Conservation (phyloP, 495 filamentous ascomycete genomes). For the Cenococcum geophilum region DNA sequence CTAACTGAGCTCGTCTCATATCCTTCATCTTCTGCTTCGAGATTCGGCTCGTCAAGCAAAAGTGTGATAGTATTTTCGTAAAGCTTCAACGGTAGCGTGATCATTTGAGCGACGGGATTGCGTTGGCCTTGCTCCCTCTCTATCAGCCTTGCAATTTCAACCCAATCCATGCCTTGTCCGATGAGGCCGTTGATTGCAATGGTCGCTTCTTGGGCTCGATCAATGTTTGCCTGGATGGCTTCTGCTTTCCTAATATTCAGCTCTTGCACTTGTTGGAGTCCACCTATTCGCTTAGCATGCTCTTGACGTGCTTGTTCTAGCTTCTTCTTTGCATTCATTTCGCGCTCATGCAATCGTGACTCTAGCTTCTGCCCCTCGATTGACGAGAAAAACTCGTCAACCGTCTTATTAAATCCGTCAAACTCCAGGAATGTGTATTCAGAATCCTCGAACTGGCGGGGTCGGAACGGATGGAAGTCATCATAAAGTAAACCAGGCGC, state of each 20-base stretch:
- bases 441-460: constrained; percentile 68
- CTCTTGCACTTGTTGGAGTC: constrained; percentile 69
- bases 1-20: constrained; percentile 61
- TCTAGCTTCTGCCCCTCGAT: constrained; percentile 90
- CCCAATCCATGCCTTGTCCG: constrained; percentile 94
- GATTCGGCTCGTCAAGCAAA: constrained; percentile 62
- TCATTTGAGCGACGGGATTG: constrained; percentile 81
- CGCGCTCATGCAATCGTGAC: constrained; percentile 71
- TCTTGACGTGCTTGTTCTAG: constrained; percentile 74
- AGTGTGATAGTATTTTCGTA: constrained; percentile 84
- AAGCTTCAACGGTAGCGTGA: constrained; percentile 82
- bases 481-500: constrained; percentile 63
- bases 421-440: constrained; percentile 62
- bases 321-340: constrained; percentile 73
- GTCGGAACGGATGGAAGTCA: constrained; percentile 91
- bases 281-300: constrained; percentile 75
- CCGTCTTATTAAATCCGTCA: constrained; percentile 81
- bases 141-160: constrained; percentile 77
- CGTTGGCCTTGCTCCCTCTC: constrained; percentile 72
- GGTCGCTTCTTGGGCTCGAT: constrained; percentile 85
- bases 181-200: constrained; percentile 84
- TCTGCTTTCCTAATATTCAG: constrained; percentile 82
- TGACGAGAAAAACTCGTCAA: constrained; percentile 95
- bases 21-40: constrained; percentile 54
- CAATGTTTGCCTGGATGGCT: constrained; percentile 81